Conservation (phyloP, 169 alveolate genomes). For the Plasmodium blacklocki region DNA sequence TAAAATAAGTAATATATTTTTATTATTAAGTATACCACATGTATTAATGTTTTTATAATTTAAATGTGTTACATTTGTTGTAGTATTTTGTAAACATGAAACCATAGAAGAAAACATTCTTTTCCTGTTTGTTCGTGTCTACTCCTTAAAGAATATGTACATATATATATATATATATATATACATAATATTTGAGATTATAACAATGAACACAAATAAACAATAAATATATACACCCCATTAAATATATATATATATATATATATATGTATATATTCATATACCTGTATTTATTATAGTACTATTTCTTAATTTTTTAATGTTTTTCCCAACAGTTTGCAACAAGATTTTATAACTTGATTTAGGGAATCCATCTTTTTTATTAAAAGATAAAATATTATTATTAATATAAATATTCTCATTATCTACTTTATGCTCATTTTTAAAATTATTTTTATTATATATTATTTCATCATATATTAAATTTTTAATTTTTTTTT, state of each 20-base stretch:
- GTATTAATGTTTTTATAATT: not conserved
- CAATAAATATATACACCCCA: not conserved
- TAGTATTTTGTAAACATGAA: slow-evolving; percentile 27
- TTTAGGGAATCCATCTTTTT: not conserved
- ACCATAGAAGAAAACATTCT: slow-evolving; percentile 62
- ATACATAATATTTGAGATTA: not conserved
- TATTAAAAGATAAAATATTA: not conserved
- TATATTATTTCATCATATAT: not conserved
- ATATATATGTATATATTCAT: not conserved
- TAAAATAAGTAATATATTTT: not conserved
- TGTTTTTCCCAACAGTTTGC: slow-evolving; percentile 7
- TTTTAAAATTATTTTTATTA: not conserved
- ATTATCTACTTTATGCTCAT: not conserved
- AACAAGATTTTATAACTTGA: slow-evolving; percentile 24
- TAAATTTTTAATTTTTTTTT: slow-evolving; percentile 3
- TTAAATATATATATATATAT: not conserved
- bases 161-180: not conserved
- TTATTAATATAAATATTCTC: not conserved
- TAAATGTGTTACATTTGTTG: slow-evolving; percentile 2
- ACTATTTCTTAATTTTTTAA: slow-evolving; percentile 15
- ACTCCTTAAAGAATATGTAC: slow-evolving; percentile 31
- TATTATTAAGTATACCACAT: not conserved
- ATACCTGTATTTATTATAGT: slow-evolving; percentile 65
- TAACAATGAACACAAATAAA: slow-evolving; percentile 1
- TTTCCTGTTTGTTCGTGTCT: slow-evolving; percentile 53